These are phyloP conservation scores for Musa balbisiana DNA, from an alignment of 202 grass and related monocot species.

Conservation along the genomic window DNA sequence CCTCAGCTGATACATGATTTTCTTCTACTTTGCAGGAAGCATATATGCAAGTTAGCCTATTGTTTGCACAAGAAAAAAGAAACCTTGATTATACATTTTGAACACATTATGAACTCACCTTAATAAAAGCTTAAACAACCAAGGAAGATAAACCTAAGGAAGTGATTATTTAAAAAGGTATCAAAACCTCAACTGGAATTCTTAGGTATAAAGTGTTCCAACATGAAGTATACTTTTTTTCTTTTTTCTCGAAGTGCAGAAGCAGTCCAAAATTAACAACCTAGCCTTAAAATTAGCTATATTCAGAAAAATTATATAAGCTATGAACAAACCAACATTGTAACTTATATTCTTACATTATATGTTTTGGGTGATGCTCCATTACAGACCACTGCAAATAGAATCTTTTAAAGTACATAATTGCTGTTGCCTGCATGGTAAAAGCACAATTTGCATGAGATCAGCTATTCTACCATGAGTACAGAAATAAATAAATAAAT, in stretches of 20 bases:
- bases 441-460: not conserved
- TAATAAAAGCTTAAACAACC: not conserved
- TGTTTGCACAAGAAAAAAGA: slow-evolving; percentile 24
- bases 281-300: not conserved
- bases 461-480: not conserved
- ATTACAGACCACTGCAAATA: slow-evolving; percentile 93
- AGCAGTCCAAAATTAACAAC: not conserved
- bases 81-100: not conserved
- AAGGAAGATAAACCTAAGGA: not conserved
- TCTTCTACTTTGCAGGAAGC: slow-evolving; percentile 97
- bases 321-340: not conserved
- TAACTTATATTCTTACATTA: slow-evolving; percentile 59
- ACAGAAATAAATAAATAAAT: not conserved
- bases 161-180: not conserved
- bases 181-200: not conserved
- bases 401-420: slow-evolving; percentile 99
- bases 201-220: not conserved
- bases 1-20: slow-evolving; percentile 98
- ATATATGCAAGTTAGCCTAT: slow-evolving; percentile 99
- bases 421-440: slow-evolving; percentile 70
- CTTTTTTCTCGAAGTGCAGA: not conserved
- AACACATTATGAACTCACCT: not conserved
- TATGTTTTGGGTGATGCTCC: slow-evolving; percentile 97
- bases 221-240: not conserved
- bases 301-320: not conserved